Base-by-base conservation (phyloP, 306 rosid species). In the Carpinus viminea region DNA sequence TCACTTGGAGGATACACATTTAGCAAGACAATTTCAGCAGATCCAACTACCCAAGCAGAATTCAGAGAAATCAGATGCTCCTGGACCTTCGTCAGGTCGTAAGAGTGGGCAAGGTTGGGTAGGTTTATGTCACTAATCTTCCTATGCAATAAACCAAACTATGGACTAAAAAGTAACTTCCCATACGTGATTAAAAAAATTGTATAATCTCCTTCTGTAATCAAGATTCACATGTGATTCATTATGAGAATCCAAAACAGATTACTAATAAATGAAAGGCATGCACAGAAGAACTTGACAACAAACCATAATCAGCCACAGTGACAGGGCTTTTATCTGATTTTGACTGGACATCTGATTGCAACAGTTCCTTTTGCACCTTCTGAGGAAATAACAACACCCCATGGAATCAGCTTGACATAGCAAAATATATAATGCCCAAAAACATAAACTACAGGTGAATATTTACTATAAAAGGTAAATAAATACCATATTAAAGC, bases 271-370 rank as follows among this genome's bases (percentile, higher is more conserved):
- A 72, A 36, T 16, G 56, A 73, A 76, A 61, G 50, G 65, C 51
- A 65, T 3, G 50, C 12, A 8, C 15, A 45, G 26, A 6, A 60
- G 50, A 76, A 78, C 36, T 73, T 31, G 57, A 56, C 3, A 76
- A 80, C 87, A 26, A 52, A 92, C 97, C 97, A 62, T 92, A 94
- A 87, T 94, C 98, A 31, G 98, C 98, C 48, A 92, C 98, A 0
- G 98, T 94, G 54, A 94, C 98, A 1, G 98, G 98, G 86, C 91
- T 92, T 88, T 88, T 89, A 68, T 94, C 98, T 46, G 95, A 92
- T 84, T 92, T 94, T 7, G 98, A 91, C 69, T 92, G 98, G 45
- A 92, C 95, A 65, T 94, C 97, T 17, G 98, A 91, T 82, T 92
- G 91, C 79, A 94, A 64, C 68, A 92, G 84, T 65, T 86, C 91